Base-by-base conservation (phyloP, 805 yeast species). In the Kuraishia molischiana region DNA sequence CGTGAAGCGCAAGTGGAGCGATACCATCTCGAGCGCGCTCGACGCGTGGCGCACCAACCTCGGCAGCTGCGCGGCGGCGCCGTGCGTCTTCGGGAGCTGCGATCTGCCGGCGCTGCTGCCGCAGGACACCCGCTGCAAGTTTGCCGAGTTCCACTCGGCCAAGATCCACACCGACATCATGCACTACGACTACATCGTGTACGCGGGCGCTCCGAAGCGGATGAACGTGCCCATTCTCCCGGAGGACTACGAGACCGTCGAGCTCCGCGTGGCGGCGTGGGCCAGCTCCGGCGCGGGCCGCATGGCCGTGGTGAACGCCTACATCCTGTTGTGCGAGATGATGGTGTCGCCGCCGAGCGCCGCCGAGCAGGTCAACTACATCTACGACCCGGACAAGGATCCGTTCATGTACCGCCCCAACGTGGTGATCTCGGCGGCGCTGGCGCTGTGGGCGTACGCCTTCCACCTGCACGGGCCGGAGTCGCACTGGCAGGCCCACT, bases 141-240 rank as follows among this genome's bases (percentile, higher is more conserved):
- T 71, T 36, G 79, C 87, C 0, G 72, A 76, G 42, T 79, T 74
- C 53, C 86, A 83, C 50, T 64, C 80, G 52, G 74, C 82, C 1
- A 86, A 80, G 45, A 72, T 79, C 4, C 66, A 73, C 14, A 64
- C 82, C 32, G 67, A 78, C 39, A 66, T 80, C 19, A 74, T 78
- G 39, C 84, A 80, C 41, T 77, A 79, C 51, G 90, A 85, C 52
- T 75, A 79, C 44, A 81, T 83, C 40, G 76, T 81, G 3, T 82
- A 65, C 51, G 77, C 87, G 2, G 95, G 95, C 0, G 79, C 85
- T 2, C 87, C 89, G 0, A 72, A 77, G 47, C 68, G 84, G 46
- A 74, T 79, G 75, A 80, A 74, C 48, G 82, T 75, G 19, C 61
- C 62, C 13, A 69, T 77, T 11, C 66, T 71, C 11, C 58, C 56